Conservation (phyloP, 2,329 filamentous ascomycete genomes). For the Fusarium brevicatenulatum region DNA sequence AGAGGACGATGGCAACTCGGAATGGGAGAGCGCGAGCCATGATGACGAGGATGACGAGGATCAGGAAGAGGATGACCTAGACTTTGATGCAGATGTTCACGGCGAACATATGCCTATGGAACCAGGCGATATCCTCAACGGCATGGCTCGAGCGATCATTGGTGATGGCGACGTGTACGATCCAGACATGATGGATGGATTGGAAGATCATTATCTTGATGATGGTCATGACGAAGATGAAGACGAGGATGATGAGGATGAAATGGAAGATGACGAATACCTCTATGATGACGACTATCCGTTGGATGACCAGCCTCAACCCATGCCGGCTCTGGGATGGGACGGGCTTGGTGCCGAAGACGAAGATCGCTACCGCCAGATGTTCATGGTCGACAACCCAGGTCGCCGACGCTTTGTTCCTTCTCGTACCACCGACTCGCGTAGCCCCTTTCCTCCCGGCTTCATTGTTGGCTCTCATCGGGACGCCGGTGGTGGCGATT, state of each 20-base stretch:
- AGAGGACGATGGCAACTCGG: constrained; percentile 68
- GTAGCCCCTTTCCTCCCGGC: constrained; percentile 68
- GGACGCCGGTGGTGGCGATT: constrained; percentile 61
- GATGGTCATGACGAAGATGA: constrained; percentile 69
- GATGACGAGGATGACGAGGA: constrained; percentile 63
- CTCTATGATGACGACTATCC: constrained; percentile 69
- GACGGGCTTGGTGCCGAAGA: constrained; percentile 64
- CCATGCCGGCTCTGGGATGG: constrained; percentile 65
- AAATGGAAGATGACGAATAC: constrained; percentile 74
- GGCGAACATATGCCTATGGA: constrained; percentile 61
- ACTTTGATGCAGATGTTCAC: constrained; percentile 66
- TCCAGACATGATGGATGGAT: constrained; percentile 61
- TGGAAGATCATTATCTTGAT: constrained; percentile 64
- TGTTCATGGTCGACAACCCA: constrained; percentile 64
- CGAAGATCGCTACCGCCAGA: constrained; percentile 59
- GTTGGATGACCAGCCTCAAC: constrained; percentile 56
- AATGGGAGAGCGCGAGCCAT: constrained; percentile 69
- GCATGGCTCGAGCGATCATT: constrained; percentile 67
- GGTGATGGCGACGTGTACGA: constrained; percentile 62
- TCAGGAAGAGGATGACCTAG: constrained; percentile 63
- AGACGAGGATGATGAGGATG: constrained; percentile 73
- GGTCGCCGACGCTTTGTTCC: constrained; percentile 47
- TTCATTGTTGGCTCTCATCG: constrained; percentile 65
- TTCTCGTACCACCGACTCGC: constrained; percentile 53
- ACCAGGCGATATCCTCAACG: constrained; percentile 58